Evolutionary conservation across 768 basidiomycete species (phyloP), one percentile per base, ranked within the genome.

Genomic region (Flagelloscypha sp.): DNA sequence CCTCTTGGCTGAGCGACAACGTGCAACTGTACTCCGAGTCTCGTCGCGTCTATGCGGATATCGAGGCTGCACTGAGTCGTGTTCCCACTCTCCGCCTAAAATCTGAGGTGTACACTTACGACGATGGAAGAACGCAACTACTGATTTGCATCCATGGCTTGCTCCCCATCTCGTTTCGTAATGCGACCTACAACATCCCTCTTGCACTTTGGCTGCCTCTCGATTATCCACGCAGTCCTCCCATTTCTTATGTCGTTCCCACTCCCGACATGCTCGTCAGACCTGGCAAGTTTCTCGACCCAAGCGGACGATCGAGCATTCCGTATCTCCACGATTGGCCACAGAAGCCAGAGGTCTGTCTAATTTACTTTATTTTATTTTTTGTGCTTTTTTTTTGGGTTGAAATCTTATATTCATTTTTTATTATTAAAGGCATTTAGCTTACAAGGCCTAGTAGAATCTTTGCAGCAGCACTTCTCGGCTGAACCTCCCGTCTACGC

Each of bases 91-190:
- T 89, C 35, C 66, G 79, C 9, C 87, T 84, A 33, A 86, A 85
- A 55, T 78, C 83, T 2, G 88, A 87, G 46, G 70, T 84, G 9
- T 89, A 88, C 72, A 87, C 85, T 0, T 92, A 86, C 61, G 90
- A 99, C 57, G 89, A 95, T 45, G 95, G 95, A 30, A 78, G 94
- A 24, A 82, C 88, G 0, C 89, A 93, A 50, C 70, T 97, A 12
- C 72, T 99, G 18, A 78, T 98, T 38, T 90, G 88, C 45, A 48
- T 94, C 3, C 86, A 95, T 51, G 95, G 95, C 7, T 74, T 97
- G 4, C 66, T 99, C 1, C 92, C 90, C 4, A 95, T 99, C 47
- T 58, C 72, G 0, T 94, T 77, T 62, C 72, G 83, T 32, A 59
- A 66, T 1, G 61, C 76, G 1, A 68, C 81, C 2, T 99, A 99